These are phyloP conservation scores for Suhomyces yuchorum DNA, from an alignment of 1,139 yeast genomes.

Conservation along the genomic window DNA sequence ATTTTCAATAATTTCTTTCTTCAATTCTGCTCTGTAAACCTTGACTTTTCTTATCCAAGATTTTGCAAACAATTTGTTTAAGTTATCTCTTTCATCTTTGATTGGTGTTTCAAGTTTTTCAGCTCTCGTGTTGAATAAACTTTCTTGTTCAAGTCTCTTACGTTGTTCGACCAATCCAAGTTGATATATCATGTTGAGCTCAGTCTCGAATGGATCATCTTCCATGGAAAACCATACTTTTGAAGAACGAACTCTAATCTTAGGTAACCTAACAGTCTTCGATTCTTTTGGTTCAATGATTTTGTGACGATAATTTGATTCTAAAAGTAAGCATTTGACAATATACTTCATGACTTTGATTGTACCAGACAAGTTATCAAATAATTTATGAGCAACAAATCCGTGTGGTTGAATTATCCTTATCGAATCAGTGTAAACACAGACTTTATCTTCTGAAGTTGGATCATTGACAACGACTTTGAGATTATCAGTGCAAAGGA, in stretches of 20 bases:
- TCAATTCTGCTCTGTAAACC: constrained; percentile 43
- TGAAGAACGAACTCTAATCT: constrained; percentile 50
- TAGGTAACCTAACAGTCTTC: constrained; percentile 53
- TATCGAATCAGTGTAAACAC: constrained; percentile 32
- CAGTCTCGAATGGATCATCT: constrained; percentile 88
- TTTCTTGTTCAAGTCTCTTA: constrained; percentile 58
- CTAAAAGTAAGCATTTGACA: constrained; percentile 43
- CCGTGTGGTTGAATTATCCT: constrained; percentile 50
- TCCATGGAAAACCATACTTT: constrained; percentile 55
- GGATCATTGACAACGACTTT: constrained; percentile 24
- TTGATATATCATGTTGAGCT: constrained; percentile 73
- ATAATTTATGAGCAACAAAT: constrained; percentile 59
- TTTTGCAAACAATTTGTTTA: constrained; percentile 24
- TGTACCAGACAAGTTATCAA: constrained; percentile 61
- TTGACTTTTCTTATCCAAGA: constrained; percentile 56
- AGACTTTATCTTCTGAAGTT: constrained; percentile 18
- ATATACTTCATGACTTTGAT: constrained; percentile 59
- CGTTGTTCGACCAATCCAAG: constrained; percentile 75
- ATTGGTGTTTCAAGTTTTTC: constrained; percentile 17
- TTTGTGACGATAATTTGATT: constrained; percentile 19
- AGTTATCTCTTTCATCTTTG: constrained; percentile 10
- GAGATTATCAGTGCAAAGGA: constrained; percentile 48
- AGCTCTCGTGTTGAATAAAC: constrained; percentile 49
- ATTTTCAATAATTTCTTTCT: constrained; percentile 53
- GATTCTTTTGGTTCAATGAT: constrained; percentile 35